Base-by-base conservation (phyloP, 768 basidiomycete genomes). In the Amanita subjunquillea region DNA sequence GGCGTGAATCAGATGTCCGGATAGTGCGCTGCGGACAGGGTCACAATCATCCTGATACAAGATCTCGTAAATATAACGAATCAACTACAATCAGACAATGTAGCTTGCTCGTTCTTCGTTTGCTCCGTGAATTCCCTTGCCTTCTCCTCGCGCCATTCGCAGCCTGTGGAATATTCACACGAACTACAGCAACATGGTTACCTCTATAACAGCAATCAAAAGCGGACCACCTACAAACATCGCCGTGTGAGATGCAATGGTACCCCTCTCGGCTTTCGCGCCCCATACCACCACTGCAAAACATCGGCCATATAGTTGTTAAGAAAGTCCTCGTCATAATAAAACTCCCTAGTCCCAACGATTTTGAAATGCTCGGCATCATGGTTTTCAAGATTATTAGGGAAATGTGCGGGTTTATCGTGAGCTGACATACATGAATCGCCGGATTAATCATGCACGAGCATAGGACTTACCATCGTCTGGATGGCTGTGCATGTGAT, bases 91-190 rank as follows among this genome's bases (percentile, higher is more conserved):
- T 12, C 23, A 2, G 46, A 40, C 43, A 44, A 27, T 44, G 25
- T 20, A 4, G 12, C 22, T 5, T 30, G 22, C 37, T 22, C 32
- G 37, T 15, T 30, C 25, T 27, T 40, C 41, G n/a, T 44, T 46
- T 51, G 43, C 22, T n/a, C 38, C n/a, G 43, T 44, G 27, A 55
- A 59, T 36, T 80, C 79, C 22, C 55, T 48, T 15, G 72, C 78
- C 59, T 80, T 80, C 53, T 65, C 57, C 22, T 80, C 81, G 56
- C 88, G 72, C 90, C 90, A 93, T 68, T 93, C 91, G 60, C 91
- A 93, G 10, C 78, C 82, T 2, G 74, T 67, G 30, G 68, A 67
- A 61, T 90, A 92, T 66, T 91, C 88, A 60, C 89, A 92, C 12
- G 75, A 72, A 43, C 85, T 85, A 49, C 3, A 4, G 34, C 44